phyloP scores from a whole-genome alignment of 1,139 yeast species.

The Yamadazyma trypodendri region DNA sequence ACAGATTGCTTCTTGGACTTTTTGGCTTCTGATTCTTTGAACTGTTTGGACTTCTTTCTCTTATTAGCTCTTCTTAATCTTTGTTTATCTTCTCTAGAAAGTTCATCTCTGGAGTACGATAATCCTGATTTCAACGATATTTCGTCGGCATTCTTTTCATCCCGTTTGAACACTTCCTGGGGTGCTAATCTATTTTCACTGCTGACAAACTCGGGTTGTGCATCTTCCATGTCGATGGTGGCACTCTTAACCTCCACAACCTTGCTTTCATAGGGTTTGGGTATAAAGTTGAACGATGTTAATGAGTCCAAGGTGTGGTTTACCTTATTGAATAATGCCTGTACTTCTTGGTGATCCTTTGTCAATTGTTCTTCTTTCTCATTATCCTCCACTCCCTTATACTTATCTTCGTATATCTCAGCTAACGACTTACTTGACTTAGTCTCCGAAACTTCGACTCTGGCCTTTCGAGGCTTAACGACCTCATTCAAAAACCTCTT shows the following conservation, averaged over 20 bases:
- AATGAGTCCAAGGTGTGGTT: constrained; percentile 79
- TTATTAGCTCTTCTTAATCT: constrained; percentile 83
- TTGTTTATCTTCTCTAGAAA: constrained; percentile 82
- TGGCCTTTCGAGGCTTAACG: constrained; percentile 47
- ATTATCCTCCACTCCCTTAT: constrained; percentile 49
- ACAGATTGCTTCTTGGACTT: constrained; percentile 40
- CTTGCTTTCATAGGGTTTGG: constrained; percentile 78
- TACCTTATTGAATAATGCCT: constrained; percentile 60
- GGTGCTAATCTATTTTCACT: constrained; percentile 85
- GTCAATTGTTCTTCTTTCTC: constrained; percentile 57
- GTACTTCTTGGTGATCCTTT: constrained; percentile 76
- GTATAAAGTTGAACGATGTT: constrained; percentile 90
- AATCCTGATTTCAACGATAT: constrained; percentile 78
- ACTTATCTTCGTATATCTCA: constrained; percentile 87
- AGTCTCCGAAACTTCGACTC: constrained; percentile 72
- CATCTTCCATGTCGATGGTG: constrained; percentile 89
- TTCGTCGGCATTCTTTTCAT: constrained; percentile 51
- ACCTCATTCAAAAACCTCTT: constrained; percentile 67
- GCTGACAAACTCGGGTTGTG: constrained; percentile 86
- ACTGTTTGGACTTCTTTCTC: constrained; percentile 68
- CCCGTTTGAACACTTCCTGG: constrained; percentile 80
- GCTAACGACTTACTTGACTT: constrained; percentile 89
- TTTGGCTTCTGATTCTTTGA: constrained; percentile 29
- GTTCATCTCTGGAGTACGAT: constrained; percentile 79
- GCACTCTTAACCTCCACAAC: constrained; percentile 77